Evolutionary conservation across 371 early-diverging fungal species (phyloP).

Genomic region (Apophysomyces ossiformis): DNA sequence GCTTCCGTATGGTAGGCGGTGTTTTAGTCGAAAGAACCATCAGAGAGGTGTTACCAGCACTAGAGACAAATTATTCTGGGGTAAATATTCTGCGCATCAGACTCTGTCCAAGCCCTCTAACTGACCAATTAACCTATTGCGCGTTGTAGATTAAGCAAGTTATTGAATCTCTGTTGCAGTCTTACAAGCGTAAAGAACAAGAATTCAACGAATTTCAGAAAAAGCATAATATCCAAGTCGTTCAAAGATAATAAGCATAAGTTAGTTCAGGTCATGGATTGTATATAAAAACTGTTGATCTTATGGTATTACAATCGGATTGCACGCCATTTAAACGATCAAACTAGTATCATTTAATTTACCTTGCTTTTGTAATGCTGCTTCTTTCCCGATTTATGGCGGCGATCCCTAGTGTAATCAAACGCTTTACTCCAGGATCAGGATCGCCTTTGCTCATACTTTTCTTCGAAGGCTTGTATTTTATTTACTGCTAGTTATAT

Average conservation of each 20-base stretch:
- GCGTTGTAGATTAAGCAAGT: constrained; percentile 70
- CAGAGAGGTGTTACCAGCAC: constrained; percentile 88
- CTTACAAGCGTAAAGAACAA: constrained; percentile 89
- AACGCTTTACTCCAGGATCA: no score
- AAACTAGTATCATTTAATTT: no score
- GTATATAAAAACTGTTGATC: no score
- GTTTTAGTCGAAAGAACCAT: constrained; percentile 93
- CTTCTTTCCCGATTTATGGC: no score
- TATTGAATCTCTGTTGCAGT: constrained; percentile 73
- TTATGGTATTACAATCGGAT: no score
- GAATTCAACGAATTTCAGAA: constrained; percentile 87
- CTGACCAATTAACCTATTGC: neutral
- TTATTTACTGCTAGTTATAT: no score
- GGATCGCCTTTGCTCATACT: no score
- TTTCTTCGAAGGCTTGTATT: no score
- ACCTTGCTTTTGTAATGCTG: no score
- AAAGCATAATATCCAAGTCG: constrained; percentile 78
- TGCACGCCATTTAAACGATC: no score
- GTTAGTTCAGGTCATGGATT: neutral
- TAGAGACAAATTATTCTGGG: constrained; percentile 86
- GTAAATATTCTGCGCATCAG: constrained; percentile 40
- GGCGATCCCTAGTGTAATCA: no score
- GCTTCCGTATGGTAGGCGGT: constrained; percentile 92
- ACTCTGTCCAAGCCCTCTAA: neutral
- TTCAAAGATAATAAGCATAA: constrained; percentile 48